Evolutionary conservation across 2,329 filamentous ascomycete genomes (phyloP).

Genomic region (Fusarium coffeatum): DNA sequence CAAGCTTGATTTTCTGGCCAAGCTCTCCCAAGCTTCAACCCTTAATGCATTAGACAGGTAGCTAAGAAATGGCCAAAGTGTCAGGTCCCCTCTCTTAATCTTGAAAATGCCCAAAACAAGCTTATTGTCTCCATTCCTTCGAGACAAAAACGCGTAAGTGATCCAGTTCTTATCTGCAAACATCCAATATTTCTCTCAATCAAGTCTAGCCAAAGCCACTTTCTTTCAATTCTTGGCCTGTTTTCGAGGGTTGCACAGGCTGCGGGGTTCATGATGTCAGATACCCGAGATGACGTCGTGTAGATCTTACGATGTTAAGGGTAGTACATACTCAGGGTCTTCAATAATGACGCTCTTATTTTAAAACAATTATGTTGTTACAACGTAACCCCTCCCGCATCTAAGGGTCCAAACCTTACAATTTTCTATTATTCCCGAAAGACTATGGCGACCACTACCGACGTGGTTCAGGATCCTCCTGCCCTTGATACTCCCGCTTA

Average conservation of each 20-base stretch:
- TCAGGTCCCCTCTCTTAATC: not conserved
- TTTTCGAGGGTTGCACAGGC: not conserved
- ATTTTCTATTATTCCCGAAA: conserved; percentile 3
- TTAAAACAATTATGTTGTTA: not conserved
- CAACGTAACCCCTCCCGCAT: not conserved
- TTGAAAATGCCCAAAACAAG: not conserved
- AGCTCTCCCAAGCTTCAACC: conserved; percentile 4
- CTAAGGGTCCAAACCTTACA: not conserved
- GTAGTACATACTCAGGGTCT: conserved; percentile 13
- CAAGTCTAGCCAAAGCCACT: not conserved
- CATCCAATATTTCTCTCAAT: not conserved
- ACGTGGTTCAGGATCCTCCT: not conserved
- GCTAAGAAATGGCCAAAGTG: not conserved
- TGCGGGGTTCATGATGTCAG: conserved; percentile 32
- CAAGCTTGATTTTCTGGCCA: not conserved
- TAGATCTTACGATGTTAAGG: not conserved
- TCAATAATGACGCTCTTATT: conserved; percentile 5
- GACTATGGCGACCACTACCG: not conserved
- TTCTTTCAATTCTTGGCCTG: not conserved
- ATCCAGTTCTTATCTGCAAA: not conserved
- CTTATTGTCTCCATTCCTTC: not conserved
- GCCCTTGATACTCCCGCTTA: not conserved
- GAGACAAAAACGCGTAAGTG: not conserved
- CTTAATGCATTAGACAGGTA: conserved; percentile 13
- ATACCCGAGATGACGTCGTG: conserved; percentile 10